Percentiles rank a stretch among this genome's conserved stretches.
phyloP scores from a whole-genome alignment of 2,329 filamentous ascomycete species.

The Xylaria sp. region DNA sequence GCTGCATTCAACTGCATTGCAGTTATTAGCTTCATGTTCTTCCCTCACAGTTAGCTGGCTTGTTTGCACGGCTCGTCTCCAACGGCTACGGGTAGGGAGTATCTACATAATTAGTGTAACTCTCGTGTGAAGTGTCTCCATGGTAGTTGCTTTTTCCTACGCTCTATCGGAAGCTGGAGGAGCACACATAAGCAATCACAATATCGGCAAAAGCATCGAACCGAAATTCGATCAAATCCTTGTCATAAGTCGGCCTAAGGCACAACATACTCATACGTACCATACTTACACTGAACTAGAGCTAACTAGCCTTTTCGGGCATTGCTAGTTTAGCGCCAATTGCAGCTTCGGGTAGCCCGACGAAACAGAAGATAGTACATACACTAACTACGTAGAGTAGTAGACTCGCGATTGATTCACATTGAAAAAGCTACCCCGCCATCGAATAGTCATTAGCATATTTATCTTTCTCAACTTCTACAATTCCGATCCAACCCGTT shows the following conservation, averaged over 20 bases:
- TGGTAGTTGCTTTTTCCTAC: slow-evolving; percentile 9
- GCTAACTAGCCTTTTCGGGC: not conserved
- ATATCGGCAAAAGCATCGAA: slow-evolving; percentile 23
- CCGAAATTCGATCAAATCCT: not conserved
- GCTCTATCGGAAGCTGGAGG: not conserved
- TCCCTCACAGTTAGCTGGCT: not conserved
- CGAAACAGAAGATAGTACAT: slow-evolving; percentile 2
- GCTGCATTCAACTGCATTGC: slow-evolving; percentile 14
- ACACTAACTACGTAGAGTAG: too few species aligned
- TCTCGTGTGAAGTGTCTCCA: not conserved
- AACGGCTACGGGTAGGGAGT: slow-evolving; percentile 16
- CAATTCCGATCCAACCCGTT: not conserved
- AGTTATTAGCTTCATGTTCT: slow-evolving; percentile 5
- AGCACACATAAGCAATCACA: slow-evolving; percentile 10
- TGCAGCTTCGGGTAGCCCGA: slow-evolving; percentile 15
- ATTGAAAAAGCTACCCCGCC: too few species aligned
- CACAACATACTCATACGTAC: not conserved
- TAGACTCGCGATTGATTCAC: too few species aligned
- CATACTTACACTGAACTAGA: too few species aligned
- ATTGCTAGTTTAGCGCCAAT: not conserved
- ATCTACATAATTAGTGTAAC: not conserved
- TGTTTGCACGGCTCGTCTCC: slow-evolving; percentile 9
- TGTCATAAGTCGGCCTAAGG: not conserved
- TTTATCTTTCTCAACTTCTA: too few species aligned
- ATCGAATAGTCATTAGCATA: too few species aligned